Percentiles rank a stretch among this genome's conserved stretches.
Evolutionary conservation across 495 filamentous ascomycete genomes (phyloP).

Genomic region (Xylaria venustula): DNA sequence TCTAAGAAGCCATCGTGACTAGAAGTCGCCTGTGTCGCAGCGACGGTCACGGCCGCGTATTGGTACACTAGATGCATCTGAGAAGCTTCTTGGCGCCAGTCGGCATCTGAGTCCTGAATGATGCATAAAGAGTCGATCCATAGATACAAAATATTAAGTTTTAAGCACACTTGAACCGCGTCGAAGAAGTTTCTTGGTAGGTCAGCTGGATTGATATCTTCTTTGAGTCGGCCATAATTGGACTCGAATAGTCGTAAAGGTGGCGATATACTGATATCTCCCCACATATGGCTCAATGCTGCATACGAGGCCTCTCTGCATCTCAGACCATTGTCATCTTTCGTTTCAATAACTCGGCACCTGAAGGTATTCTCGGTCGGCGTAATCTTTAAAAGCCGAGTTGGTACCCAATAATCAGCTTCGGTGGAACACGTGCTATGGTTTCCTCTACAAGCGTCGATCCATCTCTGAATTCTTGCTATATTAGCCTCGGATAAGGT

Average conservation of each 20-base stretch:
- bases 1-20: conserved; percentile 16
- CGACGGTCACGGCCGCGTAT: conserved; percentile 15
- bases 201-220: background rate
- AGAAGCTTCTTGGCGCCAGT: conserved; percentile 13
- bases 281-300: conserved; percentile 22
- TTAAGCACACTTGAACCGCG: background rate
- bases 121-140: conserved; percentile 12
- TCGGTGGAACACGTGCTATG: no score
- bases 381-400: no score
- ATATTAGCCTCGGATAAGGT: no score
- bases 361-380: no score
- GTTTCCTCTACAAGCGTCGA: no score
- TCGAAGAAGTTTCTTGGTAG: conserved; percentile 18
- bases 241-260: conserved; percentile 12
- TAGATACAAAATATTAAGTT: conserved; percentile 1
- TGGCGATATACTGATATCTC: conserved; percentile 1
- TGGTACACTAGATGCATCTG: conserved; percentile 17
- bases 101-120: conserved; percentile 13
- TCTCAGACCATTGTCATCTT: no score
- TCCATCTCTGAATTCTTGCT: no score
- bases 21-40: conserved; percentile 15
- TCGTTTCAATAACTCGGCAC: no score
- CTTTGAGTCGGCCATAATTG: conserved; percentile 5
- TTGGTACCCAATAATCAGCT: no score
- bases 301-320: no score